Evolutionary conservation across 2,329 filamentous ascomycete genomes (phyloP).

Genomic region (Fusarium redolens): DNA sequence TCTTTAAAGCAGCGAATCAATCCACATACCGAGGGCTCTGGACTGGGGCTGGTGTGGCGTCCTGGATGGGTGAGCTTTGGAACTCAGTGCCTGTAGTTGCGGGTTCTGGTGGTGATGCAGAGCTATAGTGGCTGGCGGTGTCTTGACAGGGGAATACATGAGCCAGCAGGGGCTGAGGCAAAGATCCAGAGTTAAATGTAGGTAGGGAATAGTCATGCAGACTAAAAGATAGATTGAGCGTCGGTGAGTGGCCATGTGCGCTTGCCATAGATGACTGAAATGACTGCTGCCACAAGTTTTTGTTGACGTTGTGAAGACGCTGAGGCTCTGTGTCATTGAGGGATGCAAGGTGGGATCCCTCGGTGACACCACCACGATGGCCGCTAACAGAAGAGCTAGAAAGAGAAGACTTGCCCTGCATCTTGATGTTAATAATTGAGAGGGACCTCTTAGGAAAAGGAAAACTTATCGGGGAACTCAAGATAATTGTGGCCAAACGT

Average conservation of each 20-base stretch:
- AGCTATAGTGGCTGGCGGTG: fast-evolving
- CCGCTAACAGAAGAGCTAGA: fast-evolving
- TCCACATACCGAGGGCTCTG: not conserved
- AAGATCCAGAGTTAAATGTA: too few relatives aligned
- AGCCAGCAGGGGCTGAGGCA: not conserved
- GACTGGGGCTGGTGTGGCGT: not conserved
- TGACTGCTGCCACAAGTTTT: not conserved
- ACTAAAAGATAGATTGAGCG: fast-evolving
- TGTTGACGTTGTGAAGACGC: not conserved
- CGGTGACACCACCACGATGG: fast-evolving
- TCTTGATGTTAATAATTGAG: not conserved
- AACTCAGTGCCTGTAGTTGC: not conserved
- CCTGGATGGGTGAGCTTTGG: fast-evolving
- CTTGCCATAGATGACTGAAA: not conserved
- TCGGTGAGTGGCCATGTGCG: fast-evolving
- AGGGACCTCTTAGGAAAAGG: too few relatives aligned
- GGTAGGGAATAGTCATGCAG: fast-evolving
- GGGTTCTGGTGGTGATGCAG: not conserved
- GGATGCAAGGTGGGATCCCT: too few relatives aligned
- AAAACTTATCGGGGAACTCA: not conserved
- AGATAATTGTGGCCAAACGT: fast-evolving
- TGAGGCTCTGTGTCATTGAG: fast-evolving
- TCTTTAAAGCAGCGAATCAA: not conserved
- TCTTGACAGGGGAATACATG: not conserved
- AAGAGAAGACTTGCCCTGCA: not conserved